A percentile compares a stretch with the other conserved stretches of the same genome.
Conservation (phyloP, 352 stramenopile species). For the Phytopythium aichiense region DNA sequence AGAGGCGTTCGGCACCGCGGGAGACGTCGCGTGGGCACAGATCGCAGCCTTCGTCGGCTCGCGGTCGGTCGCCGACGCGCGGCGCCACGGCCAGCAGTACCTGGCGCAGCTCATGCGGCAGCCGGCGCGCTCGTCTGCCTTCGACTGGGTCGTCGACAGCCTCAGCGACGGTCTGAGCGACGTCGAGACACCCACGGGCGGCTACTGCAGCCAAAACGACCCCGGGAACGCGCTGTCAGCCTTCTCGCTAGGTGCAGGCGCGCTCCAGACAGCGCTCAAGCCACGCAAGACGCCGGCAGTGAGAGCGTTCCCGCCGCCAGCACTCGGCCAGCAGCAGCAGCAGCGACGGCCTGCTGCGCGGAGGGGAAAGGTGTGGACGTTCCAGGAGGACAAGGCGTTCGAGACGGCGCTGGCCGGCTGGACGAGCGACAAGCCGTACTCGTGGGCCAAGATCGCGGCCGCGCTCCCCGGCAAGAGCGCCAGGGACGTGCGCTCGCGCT, state of each 20-base stretch:
- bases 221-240: slow-evolving; percentile 5
- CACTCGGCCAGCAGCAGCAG: slow-evolving; percentile 19
- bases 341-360: slow-evolving; percentile 18
- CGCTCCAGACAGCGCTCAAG: neutral
- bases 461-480: slow-evolving; percentile 62
- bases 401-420: slow-evolving; percentile 68
- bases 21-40: slow-evolving; percentile 58
- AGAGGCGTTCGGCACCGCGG: slow-evolving; percentile 52
- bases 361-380: slow-evolving; percentile 58
- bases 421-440: slow-evolving; percentile 53
- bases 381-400: slow-evolving; percentile 81
- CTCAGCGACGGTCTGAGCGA: slow-evolving; percentile 14
- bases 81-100: slow-evolving; percentile 64
- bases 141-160: slow-evolving; percentile 15
- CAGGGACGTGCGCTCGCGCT: slow-evolving; percentile 67
- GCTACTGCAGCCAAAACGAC: slow-evolving; percentile 19
- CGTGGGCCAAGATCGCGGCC: slow-evolving; percentile 75
- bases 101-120: slow-evolving; percentile 68
- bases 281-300: neutral
- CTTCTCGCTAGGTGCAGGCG: neutral
- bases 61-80: slow-evolving; percentile 61
- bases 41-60: slow-evolving; percentile 74
- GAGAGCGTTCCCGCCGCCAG: slow-evolving; percentile 3
- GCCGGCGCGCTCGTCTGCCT: slow-evolving; percentile 8
- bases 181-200: neutral